Conservation (phyloP, 306 rosid species). For the Citrullus mucosospermus region DNA sequence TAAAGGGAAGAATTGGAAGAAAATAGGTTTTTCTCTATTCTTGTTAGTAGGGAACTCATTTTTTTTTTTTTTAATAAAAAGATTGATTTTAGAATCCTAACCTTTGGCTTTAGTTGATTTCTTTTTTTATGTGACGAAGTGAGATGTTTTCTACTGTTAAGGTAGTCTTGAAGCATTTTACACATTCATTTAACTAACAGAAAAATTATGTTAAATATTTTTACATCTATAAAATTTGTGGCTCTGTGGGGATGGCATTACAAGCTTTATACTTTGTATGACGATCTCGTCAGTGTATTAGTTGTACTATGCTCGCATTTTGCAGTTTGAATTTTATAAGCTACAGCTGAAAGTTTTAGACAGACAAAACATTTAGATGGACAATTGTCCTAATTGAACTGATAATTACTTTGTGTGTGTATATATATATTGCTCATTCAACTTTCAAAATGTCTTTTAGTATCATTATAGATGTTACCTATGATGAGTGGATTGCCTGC, state of each 20-base stretch:
- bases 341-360: not conserved
- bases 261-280: not conserved
- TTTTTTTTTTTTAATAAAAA: not conserved
- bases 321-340: not conserved
- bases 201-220: not conserved
- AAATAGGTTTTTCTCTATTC: slow-evolving; percentile 57
- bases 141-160: not conserved
- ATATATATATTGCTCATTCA: not conserved
- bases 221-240: not conserved
- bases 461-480: not conserved
- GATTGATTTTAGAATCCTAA: not conserved
- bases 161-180: not conserved
- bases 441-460: not conserved
- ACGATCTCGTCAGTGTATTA: not conserved
- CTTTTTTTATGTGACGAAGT: slow-evolving; percentile 8
- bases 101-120: not conserved
- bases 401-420: not conserved
- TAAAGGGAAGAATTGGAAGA: slow-evolving; percentile 95
- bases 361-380: not conserved
- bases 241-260: not conserved
- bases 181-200: not conserved
- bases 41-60: not conserved
- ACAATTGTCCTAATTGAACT: not conserved
- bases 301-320: not conserved
- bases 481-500: not conserved